Evolutionary conservation across 2,329 filamentous ascomycete species (phyloP), one percentile per base, ranked within the genome.

Genomic region (Fusarium sublunatum): DNA sequence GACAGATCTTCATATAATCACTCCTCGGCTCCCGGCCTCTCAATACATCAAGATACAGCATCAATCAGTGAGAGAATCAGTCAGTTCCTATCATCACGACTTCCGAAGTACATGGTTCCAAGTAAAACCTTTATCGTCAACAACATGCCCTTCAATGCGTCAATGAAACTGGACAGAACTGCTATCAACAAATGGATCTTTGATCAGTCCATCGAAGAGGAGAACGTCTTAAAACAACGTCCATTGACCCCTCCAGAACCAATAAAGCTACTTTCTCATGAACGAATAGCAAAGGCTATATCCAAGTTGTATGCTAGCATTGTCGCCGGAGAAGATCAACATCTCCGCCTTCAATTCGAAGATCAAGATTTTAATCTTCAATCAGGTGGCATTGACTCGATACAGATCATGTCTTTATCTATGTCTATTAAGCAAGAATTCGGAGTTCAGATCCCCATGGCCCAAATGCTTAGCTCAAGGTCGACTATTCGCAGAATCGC

Each of bases 101-200:
- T 46, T 13, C 44, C 44, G 31, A 46, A 24, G 10, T 46, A 38
- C 35, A 46, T 46, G 44, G 34, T 46, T 13, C 43, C 43, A 25
- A 19, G 31, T 31, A 46, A 46, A 13, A 46, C 34, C 19, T 5
- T 46, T 19, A 9, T 26, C 3, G 31, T 19, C 43, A 26, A 46
- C 29, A 10, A 31, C 6, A 28, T 46, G 4, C 43, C 43, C 34
- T 31, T 46, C 22, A 46, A 46, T 22, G 31, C 43, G 26, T 35
- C 43, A 12, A 46, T 46, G 43, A 46, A 46, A 22, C 26, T 46
- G 31, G 43, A 46, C 4, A 46, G 43, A 35, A 31, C 43, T 19
- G 43, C 31, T 35, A 35, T 46, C 6, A 28, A 35, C 19, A 46
- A 35, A 46, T 46, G 43, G 43, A 35, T 45, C 31, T 34, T 45